phyloP scores from a whole-genome alignment of 2,329 filamentous ascomycete species.

The Talaromyces pinophilus region DNA sequence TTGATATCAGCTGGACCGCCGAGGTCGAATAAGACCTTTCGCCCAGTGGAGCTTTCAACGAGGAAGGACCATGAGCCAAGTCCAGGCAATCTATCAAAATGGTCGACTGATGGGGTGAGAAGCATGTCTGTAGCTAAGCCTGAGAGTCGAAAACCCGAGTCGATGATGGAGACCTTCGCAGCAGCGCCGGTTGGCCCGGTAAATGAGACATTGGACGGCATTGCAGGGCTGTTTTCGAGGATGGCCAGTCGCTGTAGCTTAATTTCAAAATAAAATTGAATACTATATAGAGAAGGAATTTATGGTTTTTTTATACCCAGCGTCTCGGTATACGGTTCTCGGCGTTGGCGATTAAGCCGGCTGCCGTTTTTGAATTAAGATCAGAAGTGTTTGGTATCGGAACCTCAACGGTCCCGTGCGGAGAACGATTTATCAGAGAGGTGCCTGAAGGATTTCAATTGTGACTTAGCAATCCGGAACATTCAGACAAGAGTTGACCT shows the following conservation, averaged over 20 bases:
- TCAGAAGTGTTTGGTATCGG: neutral
- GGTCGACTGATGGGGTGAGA: conserved; percentile 6
- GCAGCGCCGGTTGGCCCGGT: neutral
- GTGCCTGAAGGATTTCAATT: neutral
- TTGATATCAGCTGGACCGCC: conserved; percentile 51
- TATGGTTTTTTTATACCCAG: conserved; percentile 5
- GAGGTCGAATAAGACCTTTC: conserved; percentile 51
- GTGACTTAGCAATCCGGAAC: neutral
- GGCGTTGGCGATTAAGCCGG: conserved; percentile 1
- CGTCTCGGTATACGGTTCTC: conserved; percentile 4
- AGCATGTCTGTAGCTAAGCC: conserved; percentile 4
- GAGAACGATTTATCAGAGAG: neutral
- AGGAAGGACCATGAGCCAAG: conserved; percentile 28
- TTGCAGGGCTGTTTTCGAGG: neutral
- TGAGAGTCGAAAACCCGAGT: conserved; percentile 7
- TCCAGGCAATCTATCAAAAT: neutral
- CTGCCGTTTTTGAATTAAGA: neutral
- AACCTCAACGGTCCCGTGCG: neutral
- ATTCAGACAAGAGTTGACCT: neutral
- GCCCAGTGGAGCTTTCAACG: conserved; percentile 35
- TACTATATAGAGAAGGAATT: neutral
- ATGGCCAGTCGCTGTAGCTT: too few relatives aligned
- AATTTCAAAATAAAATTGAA: too few relatives aligned
- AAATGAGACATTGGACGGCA: conserved; percentile 2
- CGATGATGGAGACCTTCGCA: conserved; percentile 13